phyloP scores from a whole-genome alignment of 495 filamentous ascomycete species.

The Staphylotrichum longicolle region DNA sequence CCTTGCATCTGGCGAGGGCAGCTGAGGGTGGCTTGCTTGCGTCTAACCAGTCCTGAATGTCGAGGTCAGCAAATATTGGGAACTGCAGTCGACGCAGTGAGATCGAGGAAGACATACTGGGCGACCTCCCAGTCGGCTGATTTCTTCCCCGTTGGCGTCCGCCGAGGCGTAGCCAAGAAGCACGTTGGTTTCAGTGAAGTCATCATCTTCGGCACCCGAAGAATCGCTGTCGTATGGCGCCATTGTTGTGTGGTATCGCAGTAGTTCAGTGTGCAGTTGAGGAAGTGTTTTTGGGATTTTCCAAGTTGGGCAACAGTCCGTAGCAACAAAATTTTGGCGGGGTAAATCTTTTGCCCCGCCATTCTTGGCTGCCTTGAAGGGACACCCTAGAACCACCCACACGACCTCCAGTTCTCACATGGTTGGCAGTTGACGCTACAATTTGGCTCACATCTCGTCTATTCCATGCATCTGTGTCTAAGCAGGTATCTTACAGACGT shows the following conservation, averaged over 20 bases:
- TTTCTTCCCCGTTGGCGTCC: constrained; percentile 76
- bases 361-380: constrained; percentile 15
- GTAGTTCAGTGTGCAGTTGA: neutral
- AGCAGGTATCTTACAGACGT: constrained; percentile 35
- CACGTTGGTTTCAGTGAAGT: constrained; percentile 82
- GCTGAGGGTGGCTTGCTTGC: constrained; percentile 66
- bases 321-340: constrained; percentile 39
- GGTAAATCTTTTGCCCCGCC: constrained; percentile 35
- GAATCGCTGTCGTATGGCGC: constrained; percentile 83
- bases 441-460: constrained; percentile 14
- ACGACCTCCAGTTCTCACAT: neutral
- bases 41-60: constrained; percentile 74
- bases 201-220: constrained; percentile 64
- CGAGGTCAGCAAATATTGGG: neutral
- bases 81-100: neutral
- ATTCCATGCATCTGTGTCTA: constrained; percentile 25
- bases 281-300: constrained; percentile 14
- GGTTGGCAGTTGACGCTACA: neutral
- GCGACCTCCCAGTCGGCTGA: constrained; percentile 82
- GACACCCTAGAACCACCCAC: neutral
- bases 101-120: constrained; percentile 60
- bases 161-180: constrained; percentile 87
- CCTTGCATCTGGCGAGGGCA: constrained; percentile 78
- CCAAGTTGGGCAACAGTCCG: constrained; percentile 12
- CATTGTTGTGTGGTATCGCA: constrained; percentile 52